Conservation (phyloP, 164 flowering plant genomes). For the Macadamia tetraphylla region DNA sequence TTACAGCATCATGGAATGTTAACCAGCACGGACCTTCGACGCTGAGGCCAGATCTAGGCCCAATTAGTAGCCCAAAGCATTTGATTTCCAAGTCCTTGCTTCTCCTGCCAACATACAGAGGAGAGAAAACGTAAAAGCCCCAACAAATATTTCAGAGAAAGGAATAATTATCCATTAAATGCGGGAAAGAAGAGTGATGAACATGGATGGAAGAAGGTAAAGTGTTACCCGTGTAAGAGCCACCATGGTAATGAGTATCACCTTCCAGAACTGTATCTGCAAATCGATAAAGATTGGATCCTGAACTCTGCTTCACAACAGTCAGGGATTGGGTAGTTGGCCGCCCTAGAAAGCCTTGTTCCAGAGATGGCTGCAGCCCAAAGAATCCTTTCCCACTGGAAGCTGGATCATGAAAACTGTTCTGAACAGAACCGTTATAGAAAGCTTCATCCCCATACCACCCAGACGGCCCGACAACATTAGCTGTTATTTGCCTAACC, state of each 20-base stretch:
- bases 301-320: constrained; percentile 15
- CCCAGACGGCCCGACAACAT: constrained; percentile 10
- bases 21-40: no score
- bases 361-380: constrained; percentile 19
- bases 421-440: constrained; percentile 8
- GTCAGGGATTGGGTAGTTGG: constrained; percentile 10
- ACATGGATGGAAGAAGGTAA: constrained; percentile 6
- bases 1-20: no score
- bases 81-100: no score
- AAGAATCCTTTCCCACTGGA: constrained; percentile 8
- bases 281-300: constrained; percentile 37
- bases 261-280: constrained; percentile 32
- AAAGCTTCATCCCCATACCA: constrained; percentile 22
- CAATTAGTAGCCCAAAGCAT: no score
- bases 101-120: no score
- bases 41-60: no score
- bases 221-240: constrained; percentile 9
- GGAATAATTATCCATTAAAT: not conserved
- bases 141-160: not conserved
- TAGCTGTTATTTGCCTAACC: constrained; percentile 8
- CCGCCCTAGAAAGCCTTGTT: constrained; percentile 20
- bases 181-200: constrained; percentile 13
- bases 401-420: constrained; percentile 1
- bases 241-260: constrained; percentile 9
- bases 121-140: no score